Conservation (phyloP, 345 rosid species). For the Physaria fendleri region DNA sequence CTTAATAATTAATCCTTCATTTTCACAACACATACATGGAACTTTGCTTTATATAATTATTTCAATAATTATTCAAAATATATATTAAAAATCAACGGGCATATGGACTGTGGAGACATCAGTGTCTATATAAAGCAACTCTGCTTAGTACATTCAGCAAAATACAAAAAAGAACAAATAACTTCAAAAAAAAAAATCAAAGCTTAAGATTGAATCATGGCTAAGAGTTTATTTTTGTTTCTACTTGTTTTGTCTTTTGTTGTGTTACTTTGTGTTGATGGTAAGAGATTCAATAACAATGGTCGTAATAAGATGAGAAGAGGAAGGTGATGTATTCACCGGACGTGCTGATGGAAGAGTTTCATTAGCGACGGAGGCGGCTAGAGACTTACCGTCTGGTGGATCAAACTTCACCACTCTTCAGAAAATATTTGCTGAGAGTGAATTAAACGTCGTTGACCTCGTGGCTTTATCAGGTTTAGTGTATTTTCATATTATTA, state of each 20-base stretch:
- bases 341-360: conserved; percentile 60
- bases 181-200: background rate
- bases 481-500: background rate
- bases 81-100: background rate
- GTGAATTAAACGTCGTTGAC: conserved; percentile 39
- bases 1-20: conserved; percentile 27
- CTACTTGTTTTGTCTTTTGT: conserved; percentile 14
- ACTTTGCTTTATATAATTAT: conserved; percentile 20
- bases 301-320: background rate
- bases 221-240: background rate
- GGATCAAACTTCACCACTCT: conserved; percentile 38
- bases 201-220: background rate
- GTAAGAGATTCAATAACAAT: background rate
- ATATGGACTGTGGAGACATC: background rate
- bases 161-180: conserved; percentile 1
- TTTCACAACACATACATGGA: conserved; percentile 26
- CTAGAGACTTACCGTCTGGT: conserved; percentile 43
- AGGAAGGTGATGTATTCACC: conserved; percentile 31
- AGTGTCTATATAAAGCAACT: conserved; percentile 24
- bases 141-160: conserved; percentile 8
- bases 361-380: conserved; percentile 39
- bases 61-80: background rate
- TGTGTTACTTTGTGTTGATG: conserved; percentile 22
- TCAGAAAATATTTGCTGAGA: conserved; percentile 21
- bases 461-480: conserved; percentile 56